Evolutionary conservation across 176 grass and related monocot genomes (phyloP).

Genomic region (Guadua angustifolia): DNA sequence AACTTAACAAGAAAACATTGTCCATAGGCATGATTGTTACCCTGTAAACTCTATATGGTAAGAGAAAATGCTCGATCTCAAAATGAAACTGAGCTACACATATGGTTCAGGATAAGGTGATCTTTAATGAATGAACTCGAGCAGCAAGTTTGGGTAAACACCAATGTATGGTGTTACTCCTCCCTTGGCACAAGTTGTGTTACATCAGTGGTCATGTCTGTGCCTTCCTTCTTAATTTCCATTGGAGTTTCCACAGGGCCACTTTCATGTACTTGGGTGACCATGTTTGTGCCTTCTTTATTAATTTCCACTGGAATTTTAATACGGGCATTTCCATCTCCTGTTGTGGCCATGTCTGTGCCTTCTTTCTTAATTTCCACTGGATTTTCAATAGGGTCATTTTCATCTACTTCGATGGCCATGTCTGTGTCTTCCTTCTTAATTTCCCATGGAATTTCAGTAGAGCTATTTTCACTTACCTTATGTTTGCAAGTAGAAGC

Average conservation of each 20-base stretch:
- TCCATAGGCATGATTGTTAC: constrained; percentile 13
- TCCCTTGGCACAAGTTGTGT: background rate
- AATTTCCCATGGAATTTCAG: constrained; percentile 13
- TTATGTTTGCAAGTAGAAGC: background rate
- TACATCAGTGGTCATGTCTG: background rate
- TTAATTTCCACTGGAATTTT: background rate
- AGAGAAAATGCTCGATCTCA: constrained; percentile 19
- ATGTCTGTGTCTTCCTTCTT: background rate
- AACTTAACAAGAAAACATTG: constrained; percentile 11
- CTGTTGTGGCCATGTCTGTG: background rate
- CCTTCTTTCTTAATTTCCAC: constrained; percentile 1
- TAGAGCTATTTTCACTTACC: background rate
- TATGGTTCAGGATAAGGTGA: constrained; percentile 6
- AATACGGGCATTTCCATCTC: background rate
- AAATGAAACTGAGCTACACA: background rate
- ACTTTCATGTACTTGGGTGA: constrained; percentile 17
- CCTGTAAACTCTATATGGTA: constrained; percentile 5
- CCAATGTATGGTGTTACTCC: constrained; percentile 26
- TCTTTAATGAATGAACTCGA: background rate
- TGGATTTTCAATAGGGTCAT: background rate
- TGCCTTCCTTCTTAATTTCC: constrained; percentile 9
- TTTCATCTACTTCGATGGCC: constrained; percentile 20
- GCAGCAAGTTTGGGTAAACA: background rate
- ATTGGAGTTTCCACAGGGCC: background rate
- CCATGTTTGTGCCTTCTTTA: background rate